phyloP scores from a whole-genome alignment of 2,329 filamentous ascomycete genomes.

The Curvularia lunata region DNA sequence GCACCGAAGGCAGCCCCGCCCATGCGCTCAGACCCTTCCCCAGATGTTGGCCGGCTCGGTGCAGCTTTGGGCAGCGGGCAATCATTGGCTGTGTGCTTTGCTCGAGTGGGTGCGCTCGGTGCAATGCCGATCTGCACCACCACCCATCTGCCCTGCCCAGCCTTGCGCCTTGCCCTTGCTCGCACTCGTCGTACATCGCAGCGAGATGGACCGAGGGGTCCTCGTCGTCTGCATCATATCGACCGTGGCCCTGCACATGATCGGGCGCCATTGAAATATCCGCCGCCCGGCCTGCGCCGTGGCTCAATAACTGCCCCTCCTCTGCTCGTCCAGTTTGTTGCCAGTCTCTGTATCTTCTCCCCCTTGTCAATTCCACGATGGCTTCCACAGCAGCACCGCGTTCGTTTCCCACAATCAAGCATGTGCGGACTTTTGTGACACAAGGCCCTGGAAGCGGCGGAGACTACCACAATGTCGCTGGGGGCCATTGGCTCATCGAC shows the following conservation, averaged over 20 bases:
- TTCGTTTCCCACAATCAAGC: constrained; percentile 77
- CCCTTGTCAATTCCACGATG: constrained; percentile 27
- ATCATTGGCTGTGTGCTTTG: constrained; percentile 23
- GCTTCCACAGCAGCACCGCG: constrained; percentile 44
- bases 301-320: constrained; percentile 24
- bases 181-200: constrained; percentile 33
- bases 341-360: constrained; percentile 15
- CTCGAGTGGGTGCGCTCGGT: constrained; percentile 1
- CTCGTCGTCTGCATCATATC: constrained; percentile 10
- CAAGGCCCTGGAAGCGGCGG: constrained; percentile 61
- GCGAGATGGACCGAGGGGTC: constrained; percentile 42
- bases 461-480: constrained; percentile 91
- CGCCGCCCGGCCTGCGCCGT: constrained; percentile 7
- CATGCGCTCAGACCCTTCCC: constrained; percentile 26
- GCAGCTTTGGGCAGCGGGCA: not conserved
- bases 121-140: constrained; percentile 14
- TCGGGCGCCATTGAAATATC: constrained; percentile 25
- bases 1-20: constrained; percentile 29
- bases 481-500: constrained; percentile 80
- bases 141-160: constrained; percentile 6
- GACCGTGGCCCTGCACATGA: constrained; percentile 17
- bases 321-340: not conserved
- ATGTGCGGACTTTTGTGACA: constrained; percentile 74
- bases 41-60: constrained; percentile 11
- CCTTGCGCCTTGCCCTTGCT: constrained; percentile 23